phyloP scores from a whole-genome alignment of 2,329 filamentous ascomycete species.

The Arachnomyces sp. region DNA sequence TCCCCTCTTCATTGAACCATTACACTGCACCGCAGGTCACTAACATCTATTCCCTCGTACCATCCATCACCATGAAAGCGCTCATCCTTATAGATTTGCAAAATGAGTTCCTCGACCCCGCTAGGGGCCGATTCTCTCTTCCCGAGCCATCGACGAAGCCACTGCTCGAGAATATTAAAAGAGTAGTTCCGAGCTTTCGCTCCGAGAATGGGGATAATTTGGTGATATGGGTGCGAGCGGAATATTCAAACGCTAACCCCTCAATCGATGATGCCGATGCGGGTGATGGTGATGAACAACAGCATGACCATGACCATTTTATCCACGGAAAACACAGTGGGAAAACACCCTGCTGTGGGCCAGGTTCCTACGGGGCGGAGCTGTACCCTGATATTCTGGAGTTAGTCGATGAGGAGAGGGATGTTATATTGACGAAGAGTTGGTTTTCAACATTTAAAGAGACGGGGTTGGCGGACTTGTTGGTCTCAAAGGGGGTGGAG shows the following conservation, averaged over 20 bases:
- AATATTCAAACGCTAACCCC: not conserved
- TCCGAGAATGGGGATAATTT: not conserved
- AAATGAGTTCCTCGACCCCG: constrained; percentile 3
- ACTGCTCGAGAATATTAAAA: constrained; percentile 1
- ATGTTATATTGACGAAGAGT: not conserved
- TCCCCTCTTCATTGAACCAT: too few species aligned
- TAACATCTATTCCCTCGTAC: too few species aligned
- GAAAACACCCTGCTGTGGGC: constrained; percentile 1
- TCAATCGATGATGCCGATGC: not conserved
- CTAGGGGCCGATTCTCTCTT: not conserved
- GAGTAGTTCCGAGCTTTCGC: constrained; percentile 1
- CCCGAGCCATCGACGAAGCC: not conserved
- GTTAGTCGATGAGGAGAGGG: not conserved
- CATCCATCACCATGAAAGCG: too few species aligned
- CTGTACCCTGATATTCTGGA: not conserved
- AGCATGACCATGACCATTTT: too few species aligned
- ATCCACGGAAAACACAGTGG: constrained; percentile 2
- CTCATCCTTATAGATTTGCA: constrained; percentile 4
- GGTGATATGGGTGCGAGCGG: constrained; percentile 1
- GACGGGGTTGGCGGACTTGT: not conserved
- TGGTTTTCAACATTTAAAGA: constrained; percentile 4
- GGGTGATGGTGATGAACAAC: not conserved
- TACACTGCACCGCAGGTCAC: too few species aligned
- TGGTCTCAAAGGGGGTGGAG: not conserved
- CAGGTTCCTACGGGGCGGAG: constrained; percentile 2